A percentile compares a stretch with the other conserved stretches of the same genome.
Evolutionary conservation across 176 grass and related monocot genomes (phyloP).

Genomic region (Elaeis guineensis): DNA sequence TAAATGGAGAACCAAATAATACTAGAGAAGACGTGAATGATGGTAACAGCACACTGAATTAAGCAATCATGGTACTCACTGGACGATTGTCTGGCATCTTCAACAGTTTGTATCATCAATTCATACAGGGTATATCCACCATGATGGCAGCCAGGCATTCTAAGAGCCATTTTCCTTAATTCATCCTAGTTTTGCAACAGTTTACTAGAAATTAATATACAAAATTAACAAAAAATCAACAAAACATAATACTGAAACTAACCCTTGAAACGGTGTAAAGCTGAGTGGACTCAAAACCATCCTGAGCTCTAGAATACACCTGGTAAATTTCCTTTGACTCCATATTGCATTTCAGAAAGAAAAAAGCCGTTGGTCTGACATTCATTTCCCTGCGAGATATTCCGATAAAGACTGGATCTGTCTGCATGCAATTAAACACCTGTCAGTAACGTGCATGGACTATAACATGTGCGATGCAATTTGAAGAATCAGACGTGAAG

Average conservation of each 20-base stretch:
- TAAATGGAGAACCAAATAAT: too few relatives aligned
- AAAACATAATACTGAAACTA: slow-evolving; percentile 11
- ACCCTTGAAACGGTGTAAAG: slow-evolving; percentile 51
- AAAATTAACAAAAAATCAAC: background rate
- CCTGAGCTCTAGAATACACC: slow-evolving; percentile 81
- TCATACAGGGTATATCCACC: slow-evolving; percentile 72
- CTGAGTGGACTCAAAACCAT: slow-evolving; percentile 90
- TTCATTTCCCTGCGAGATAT: slow-evolving; percentile 70
- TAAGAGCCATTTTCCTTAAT: slow-evolving; percentile 33
- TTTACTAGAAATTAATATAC: slow-evolving; percentile 1
- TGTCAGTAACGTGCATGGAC: slow-evolving; percentile 5
- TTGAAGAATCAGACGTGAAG: too few relatives aligned
- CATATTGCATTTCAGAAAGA: slow-evolving; percentile 68
- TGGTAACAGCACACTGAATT: background rate
- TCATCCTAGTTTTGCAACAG: slow-evolving; percentile 45
- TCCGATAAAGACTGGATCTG: slow-evolving; percentile 71
- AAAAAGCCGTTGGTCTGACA: slow-evolving; percentile 85
- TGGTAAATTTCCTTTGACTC: slow-evolving; percentile 43
- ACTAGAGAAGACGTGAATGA: too few relatives aligned
- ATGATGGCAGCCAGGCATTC: slow-evolving; percentile 74
- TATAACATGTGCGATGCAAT: too few relatives aligned
- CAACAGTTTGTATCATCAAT: slow-evolving; percentile 27
- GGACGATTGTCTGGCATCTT: background rate
- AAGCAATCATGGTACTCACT: background rate
- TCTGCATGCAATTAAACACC: slow-evolving; percentile 31